A percentile compares a stretch with the other conserved stretches of the same genome.
Evolutionary conservation across 2,329 filamentous ascomycete genomes (phyloP).

Genomic region (Chrysosporium queenslandicum): DNA sequence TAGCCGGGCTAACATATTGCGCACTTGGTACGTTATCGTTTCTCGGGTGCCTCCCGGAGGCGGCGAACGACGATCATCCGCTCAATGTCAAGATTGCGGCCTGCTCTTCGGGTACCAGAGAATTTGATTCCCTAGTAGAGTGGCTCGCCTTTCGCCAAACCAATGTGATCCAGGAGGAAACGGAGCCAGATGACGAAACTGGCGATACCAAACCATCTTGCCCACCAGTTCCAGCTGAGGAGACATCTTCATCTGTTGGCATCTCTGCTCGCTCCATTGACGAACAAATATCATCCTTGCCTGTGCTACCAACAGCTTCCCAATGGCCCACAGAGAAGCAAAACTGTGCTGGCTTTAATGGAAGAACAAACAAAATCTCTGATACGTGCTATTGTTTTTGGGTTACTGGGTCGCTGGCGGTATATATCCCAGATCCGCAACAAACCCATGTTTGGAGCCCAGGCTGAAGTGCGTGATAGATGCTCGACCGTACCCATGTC

Average conservation of each 20-base stretch:
- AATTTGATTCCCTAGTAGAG: conserved; percentile 32
- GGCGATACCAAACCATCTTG: not conserved
- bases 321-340: conserved; percentile 24
- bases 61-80: conserved; percentile 1
- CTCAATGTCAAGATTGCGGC: conserved; percentile 23
- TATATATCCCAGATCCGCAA: conserved; percentile 22
- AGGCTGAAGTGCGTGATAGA: conserved; percentile 33
- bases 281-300: conserved; percentile 24
- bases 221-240: not conserved
- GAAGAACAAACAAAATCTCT: conserved; percentile 77
- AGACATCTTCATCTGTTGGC: conserved; percentile 14
- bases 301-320: conserved; percentile 19
- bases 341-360: conserved; percentile 68
- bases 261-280: conserved; percentile 12
- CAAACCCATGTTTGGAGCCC: not conserved
- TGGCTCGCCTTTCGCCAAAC: conserved; percentile 60
- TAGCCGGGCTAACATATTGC: conserved; percentile 85
- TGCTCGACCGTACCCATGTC: conserved; percentile 50
- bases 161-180: conserved; percentile 41
- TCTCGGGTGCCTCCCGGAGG: conserved; percentile 50
- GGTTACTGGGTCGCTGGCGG: conserved; percentile 57
- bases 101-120: conserved; percentile 22
- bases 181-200: conserved; percentile 26
- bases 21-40: conserved; percentile 68
- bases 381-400: conserved; percentile 97